These are phyloP conservation scores for Inga leiocalycina DNA, from an alignment of 306 rosid species.

Conservation along the genomic window DNA sequence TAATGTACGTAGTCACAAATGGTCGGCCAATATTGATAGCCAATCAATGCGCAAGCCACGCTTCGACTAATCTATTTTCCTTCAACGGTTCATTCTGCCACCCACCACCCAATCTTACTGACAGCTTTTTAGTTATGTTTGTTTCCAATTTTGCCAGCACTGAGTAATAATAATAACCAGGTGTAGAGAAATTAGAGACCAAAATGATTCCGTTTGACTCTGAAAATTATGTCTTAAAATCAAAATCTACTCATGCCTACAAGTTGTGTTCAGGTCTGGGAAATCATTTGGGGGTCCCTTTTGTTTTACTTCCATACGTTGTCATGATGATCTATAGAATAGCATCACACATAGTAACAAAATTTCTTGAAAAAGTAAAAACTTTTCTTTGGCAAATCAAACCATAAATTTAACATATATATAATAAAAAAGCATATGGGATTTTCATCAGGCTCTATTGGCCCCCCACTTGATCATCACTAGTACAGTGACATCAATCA, in stretches of 20 bases:
- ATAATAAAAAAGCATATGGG: constrained; percentile 40
- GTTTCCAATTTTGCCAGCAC: constrained; percentile 28
- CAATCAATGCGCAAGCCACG: constrained; percentile 10
- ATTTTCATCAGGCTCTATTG: constrained; percentile 40
- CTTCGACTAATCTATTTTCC: constrained; percentile 16
- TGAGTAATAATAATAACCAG: not conserved
- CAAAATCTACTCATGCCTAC: constrained; percentile 23
- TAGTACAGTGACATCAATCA: constrained; percentile 45
- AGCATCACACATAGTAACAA: not conserved
- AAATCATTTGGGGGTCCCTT: constrained; percentile 19
- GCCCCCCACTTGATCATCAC: constrained; percentile 44
- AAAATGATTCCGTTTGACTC: constrained; percentile 13
- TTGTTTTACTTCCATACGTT: constrained; percentile 16
- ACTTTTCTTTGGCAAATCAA: constrained; percentile 46
- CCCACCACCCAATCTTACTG: not conserved
- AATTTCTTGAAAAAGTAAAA: not conserved
- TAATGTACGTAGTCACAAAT: not conserved
- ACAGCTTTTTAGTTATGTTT: not conserved
- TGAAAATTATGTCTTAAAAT: constrained; percentile 23
- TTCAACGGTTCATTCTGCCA: constrained; percentile 15
- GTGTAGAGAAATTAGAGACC: constrained; percentile 26
- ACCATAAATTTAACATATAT: constrained; percentile 54
- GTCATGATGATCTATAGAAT: constrained; percentile 12
- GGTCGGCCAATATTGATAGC: constrained; percentile 14
- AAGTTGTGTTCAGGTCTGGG: constrained; percentile 7